phyloP scores from a whole-genome alignment of 176 grass and related monocot genomes.

The Urochloa ruziziensis region DNA sequence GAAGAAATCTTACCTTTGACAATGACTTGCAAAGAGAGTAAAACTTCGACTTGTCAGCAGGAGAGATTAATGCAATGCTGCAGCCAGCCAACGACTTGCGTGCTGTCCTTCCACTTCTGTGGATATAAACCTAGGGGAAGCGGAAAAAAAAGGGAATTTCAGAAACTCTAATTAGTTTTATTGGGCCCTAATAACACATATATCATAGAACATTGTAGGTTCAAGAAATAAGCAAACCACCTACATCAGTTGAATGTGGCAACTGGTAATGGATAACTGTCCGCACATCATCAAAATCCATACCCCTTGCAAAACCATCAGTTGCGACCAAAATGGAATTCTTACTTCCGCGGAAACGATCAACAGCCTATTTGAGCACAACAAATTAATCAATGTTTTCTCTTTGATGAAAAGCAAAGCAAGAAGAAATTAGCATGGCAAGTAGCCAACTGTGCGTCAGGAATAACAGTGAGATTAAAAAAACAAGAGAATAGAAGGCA shows the following conservation, averaged over 20 bases:
- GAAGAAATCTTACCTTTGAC: slow-evolving; percentile 60
- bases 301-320: slow-evolving; percentile 87
- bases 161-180: slow-evolving; percentile 16
- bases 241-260: slow-evolving; percentile 87
- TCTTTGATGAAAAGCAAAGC: slow-evolving; percentile 3
- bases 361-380: slow-evolving; percentile 60
- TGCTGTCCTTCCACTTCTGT: slow-evolving; percentile 95
- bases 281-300: slow-evolving; percentile 87
- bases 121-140: slow-evolving; percentile 84
- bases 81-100: slow-evolving; percentile 76
- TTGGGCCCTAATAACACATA: slow-evolving; percentile 6
- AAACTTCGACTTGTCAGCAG: slow-evolving; percentile 85
- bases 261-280: slow-evolving; percentile 94
- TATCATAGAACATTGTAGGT: neutral
- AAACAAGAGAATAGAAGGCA: neutral
- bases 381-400: neutral
- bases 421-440: neutral
- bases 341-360: slow-evolving; percentile 84
- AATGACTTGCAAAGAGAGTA: slow-evolving; percentile 81
- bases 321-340: slow-evolving; percentile 73
- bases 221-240: slow-evolving; percentile 27
- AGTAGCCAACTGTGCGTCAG: neutral
- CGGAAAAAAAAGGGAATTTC: neutral
- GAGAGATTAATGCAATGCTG: slow-evolving; percentile 80
- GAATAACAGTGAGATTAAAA: neutral